Evolutionary conservation across 768 basidiomycete genomes (phyloP).

Genomic region (Pleurotus djamor): DNA sequence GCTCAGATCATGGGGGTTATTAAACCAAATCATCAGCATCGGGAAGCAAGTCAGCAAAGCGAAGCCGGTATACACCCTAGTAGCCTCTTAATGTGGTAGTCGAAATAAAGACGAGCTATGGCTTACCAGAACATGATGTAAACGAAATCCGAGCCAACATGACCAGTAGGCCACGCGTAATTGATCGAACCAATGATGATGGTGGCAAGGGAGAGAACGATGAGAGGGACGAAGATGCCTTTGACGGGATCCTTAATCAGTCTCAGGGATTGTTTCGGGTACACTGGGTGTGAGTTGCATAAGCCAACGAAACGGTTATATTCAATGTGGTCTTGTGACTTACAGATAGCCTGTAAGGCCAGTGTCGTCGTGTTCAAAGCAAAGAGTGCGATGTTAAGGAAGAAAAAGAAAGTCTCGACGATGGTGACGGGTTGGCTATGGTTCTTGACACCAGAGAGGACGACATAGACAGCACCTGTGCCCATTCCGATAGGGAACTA

Average conservation of each 20-base stretch:
- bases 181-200: conserved; percentile 47
- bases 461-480: conserved; percentile 35
- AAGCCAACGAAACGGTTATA: too few relatives aligned
- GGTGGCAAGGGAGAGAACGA: conserved; percentile 44
- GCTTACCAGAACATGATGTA: conserved; percentile 44
- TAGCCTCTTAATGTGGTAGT: not conserved
- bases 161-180: conserved; percentile 36
- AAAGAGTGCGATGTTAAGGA: conserved; percentile 44
- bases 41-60: conserved; percentile 37
- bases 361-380: conserved; percentile 39
- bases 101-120: not conserved
- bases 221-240: conserved; percentile 38
- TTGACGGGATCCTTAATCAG: conserved; percentile 41
- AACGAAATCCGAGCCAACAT: conserved; percentile 27
- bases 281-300: conserved; percentile 27
- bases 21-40: conserved; percentile 51
- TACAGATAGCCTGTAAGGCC: conserved; percentile 38
- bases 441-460: conserved; percentile 35
- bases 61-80: conserved; percentile 39
- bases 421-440: conserved; percentile 25
- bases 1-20: conserved; percentile 39
- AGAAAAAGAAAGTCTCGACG: conserved; percentile 43
- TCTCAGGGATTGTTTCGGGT: conserved; percentile 37
- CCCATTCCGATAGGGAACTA: conserved; percentile 36
- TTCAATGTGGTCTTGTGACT: too few relatives aligned